Percentiles rank a stretch among this genome's conserved stretches.
These are phyloP conservation scores for Teratosphaeria viscida DNA, from an alignment of 2,329 filamentous ascomycete species.

Conservation along the genomic window DNA sequence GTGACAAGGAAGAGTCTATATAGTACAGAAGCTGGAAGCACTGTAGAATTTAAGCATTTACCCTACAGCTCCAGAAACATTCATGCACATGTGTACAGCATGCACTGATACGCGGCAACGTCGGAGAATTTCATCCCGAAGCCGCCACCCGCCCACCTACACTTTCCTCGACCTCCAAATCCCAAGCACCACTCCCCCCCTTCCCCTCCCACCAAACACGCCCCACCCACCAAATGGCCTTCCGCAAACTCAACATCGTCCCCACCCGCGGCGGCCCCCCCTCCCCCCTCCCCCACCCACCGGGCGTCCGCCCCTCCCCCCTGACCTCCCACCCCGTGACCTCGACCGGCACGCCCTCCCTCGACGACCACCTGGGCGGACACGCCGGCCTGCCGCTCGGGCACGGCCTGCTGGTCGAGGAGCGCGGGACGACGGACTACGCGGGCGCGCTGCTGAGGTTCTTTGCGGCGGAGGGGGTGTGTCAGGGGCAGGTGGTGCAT, in stretches of 20 bases:
- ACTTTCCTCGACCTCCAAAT: too few species aligned
- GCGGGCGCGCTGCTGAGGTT: slow-evolving; percentile 73
- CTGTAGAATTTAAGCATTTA: not conserved
- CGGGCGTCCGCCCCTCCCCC: slow-evolving; percentile 69
- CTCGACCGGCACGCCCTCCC: slow-evolving; percentile 77
- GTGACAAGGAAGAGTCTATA: not conserved
- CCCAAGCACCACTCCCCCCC: too few species aligned
- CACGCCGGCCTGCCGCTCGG: slow-evolving; percentile 79
- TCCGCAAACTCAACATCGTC: slow-evolving; percentile 56
- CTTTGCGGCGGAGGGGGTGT: slow-evolving; percentile 84
- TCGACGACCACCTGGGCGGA: slow-evolving; percentile 76
- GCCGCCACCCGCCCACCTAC: too few species aligned
- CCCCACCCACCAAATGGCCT: slow-evolving; percentile 48
- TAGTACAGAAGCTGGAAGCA: not conserved
- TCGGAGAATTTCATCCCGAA: too few species aligned
- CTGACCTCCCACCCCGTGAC: slow-evolving; percentile 79
- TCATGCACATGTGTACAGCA: too few species aligned
- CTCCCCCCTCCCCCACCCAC: not conserved
- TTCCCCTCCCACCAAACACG: not conserved
- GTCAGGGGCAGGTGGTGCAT: slow-evolving; percentile 83
- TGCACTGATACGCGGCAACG: too few species aligned
- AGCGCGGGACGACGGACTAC: slow-evolving; percentile 90
- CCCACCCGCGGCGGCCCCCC: slow-evolving; percentile 30
- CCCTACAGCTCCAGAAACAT: too few species aligned
- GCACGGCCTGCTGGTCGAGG: slow-evolving; percentile 68